Evolutionary conservation across 306 rosid species (phyloP).

Genomic region (Vigna angularis): DNA sequence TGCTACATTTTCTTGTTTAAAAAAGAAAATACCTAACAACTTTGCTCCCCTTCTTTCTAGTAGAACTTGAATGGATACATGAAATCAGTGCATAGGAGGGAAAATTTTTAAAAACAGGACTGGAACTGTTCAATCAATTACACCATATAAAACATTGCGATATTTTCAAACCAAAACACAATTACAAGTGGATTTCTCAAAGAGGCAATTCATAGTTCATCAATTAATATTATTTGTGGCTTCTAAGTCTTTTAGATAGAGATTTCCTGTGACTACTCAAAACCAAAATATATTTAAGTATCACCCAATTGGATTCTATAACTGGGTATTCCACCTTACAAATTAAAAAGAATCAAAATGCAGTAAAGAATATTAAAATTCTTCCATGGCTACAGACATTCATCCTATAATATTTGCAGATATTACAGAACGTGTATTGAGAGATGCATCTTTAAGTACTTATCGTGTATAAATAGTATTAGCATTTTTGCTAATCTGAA

Average conservation of each 20-base stretch:
- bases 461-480: not conserved
- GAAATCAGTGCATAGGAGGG: not conserved
- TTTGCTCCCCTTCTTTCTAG: too few relatives aligned
- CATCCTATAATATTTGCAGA: slow-evolving; percentile 4
- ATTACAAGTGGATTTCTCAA: not conserved
- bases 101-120: not conserved
- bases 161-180: not conserved
- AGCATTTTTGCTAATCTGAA: slow-evolving; percentile 19
- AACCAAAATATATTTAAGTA: slow-evolving; percentile 20
- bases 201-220: not conserved
- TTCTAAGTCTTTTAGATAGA: not conserved
- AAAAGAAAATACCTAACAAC: not conserved
- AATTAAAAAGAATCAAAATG: not conserved
- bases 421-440: not conserved
- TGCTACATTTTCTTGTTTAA: not conserved
- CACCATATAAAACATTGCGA: not conserved
- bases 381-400: not conserved
- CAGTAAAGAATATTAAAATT: slow-evolving; percentile 16
- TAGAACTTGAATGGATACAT: not conserved
- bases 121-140: not conserved
- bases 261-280: not conserved
- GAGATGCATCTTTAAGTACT: slow-evolving; percentile 4
- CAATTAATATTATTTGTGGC: not conserved
- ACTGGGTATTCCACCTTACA: not conserved
- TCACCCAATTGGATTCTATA: not conserved